Evolutionary conservation across 2,329 filamentous ascomycete species (phyloP).

Genomic region (Diaporthe citri): DNA sequence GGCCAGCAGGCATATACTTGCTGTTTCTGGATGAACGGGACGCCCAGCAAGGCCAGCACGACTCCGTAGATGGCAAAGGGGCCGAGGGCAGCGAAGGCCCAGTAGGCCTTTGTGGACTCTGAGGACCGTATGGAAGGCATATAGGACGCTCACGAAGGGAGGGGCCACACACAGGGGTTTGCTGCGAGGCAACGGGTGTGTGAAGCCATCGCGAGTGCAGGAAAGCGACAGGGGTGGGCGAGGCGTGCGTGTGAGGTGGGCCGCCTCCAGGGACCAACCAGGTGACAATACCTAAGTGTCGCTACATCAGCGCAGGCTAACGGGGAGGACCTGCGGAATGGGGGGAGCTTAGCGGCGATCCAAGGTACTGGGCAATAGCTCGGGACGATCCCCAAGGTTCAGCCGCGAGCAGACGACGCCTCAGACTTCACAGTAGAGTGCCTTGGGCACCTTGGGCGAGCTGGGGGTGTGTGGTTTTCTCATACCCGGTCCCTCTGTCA

Average conservation of each 20-base stretch:
- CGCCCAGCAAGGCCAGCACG: constrained; percentile 75
- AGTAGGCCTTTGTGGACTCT: constrained; percentile 58
- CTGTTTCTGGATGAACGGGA: constrained; percentile 83
- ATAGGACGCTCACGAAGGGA: background rate
- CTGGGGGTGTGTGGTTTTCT: background rate
- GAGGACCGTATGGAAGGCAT: constrained; percentile 30
- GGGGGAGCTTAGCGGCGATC: background rate
- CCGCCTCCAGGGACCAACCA: background rate
- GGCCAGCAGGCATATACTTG: constrained; percentile 58
- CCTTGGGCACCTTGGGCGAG: background rate
- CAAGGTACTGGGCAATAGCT: background rate
- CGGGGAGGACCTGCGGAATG: background rate
- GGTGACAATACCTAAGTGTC: background rate
- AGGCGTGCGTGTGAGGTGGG: background rate
- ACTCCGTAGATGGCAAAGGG: constrained; percentile 75
- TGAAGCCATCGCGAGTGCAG: constrained; percentile 11
- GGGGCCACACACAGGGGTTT: background rate
- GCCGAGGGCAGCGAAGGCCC: constrained; percentile 62
- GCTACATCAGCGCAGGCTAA: background rate
- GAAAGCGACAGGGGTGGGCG: background rate
- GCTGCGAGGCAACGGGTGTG: background rate
- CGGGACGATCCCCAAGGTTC: background rate
- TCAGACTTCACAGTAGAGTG: background rate
- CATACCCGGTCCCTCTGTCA: background rate
- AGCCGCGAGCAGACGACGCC: background rate